phyloP scores from a whole-genome alignment of 1,284 basidiomycete species.

The Quambalaria eucalypti region DNA sequence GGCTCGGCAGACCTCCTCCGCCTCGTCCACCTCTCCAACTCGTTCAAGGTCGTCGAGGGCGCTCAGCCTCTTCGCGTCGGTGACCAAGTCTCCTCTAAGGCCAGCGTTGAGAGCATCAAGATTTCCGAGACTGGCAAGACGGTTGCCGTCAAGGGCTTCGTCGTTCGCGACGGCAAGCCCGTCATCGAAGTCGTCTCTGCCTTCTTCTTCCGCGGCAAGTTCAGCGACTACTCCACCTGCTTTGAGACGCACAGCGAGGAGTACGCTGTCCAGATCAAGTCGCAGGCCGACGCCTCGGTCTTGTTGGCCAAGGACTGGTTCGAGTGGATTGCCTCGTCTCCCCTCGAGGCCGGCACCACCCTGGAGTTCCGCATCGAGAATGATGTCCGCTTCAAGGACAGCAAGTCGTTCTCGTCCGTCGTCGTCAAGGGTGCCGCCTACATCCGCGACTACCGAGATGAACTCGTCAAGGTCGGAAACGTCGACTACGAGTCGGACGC shows the following conservation, averaged over 20 bases:
- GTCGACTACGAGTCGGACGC: conserved; percentile 33
- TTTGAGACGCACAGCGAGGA: conserved; percentile 79
- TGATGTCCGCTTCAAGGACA: conserved; percentile 82
- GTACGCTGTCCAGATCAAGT: conserved; percentile 68
- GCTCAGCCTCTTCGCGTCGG: conserved; percentile 69
- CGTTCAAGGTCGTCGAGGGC: conserved; percentile 78
- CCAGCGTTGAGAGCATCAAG: conserved; percentile 75
- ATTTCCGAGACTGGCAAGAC: conserved; percentile 82
- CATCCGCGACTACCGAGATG: conserved; percentile 36
- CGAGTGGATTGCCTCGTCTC: conserved; percentile 74
- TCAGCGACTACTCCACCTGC: conserved; percentile 86
- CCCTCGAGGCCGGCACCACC: conserved; percentile 63
- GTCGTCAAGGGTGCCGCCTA: conserved; percentile 60
- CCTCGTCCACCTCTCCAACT: conserved; percentile 92
- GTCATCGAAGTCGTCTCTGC: conserved; percentile 89
- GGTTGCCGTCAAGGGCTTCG: conserved; percentile 30
- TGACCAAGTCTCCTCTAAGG: conserved; percentile 81
- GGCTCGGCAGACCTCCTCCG: conserved; percentile 58
- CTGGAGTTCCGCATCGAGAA: conserved; percentile 83
- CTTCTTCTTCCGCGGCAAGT: conserved; percentile 92
- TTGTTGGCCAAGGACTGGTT: conserved; percentile 97
- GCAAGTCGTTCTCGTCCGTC: conserved; percentile 71
- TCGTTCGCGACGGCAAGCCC: conserved; percentile 65
- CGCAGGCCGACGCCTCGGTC: conserved; percentile 76
- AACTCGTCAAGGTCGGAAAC: conserved; percentile 32